These are phyloP conservation scores for Astrothelium macrocarpum DNA, from an alignment of 495 filamentous ascomycete genomes.

Conservation along the genomic window DNA sequence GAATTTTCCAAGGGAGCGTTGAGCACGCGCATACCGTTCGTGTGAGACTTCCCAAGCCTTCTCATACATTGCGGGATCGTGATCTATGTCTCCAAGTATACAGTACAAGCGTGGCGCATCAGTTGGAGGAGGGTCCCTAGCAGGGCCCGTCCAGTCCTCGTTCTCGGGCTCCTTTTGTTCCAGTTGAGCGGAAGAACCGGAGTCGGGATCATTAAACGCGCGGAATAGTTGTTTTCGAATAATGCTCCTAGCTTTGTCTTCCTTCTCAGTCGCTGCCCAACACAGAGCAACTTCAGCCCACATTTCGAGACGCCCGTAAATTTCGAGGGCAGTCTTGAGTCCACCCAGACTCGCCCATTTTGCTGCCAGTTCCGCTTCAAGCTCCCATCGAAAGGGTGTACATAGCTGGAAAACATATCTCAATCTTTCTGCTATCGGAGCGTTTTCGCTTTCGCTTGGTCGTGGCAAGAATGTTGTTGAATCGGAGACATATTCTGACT, in stretches of 20 bases:
- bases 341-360: conserved; percentile 83
- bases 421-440: conserved; percentile 63
- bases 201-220: conserved; percentile 34
- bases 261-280: conserved; percentile 67
- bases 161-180: conserved; percentile 43
- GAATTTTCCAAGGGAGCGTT: conserved; percentile 73
- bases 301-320: conserved; percentile 88
- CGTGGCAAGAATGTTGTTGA: conserved; percentile 74
- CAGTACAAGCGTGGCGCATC: conserved; percentile 86
- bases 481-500: conserved; percentile 17
- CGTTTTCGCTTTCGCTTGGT: conserved; percentile 65
- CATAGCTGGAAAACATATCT: conserved; percentile 72
- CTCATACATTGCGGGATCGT: conserved; percentile 62
- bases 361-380: conserved; percentile 86
- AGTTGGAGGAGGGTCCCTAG: conserved; percentile 57
- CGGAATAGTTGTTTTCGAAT: conserved; percentile 70
- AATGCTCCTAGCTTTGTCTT: conserved; percentile 69
- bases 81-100: conserved; percentile 84
- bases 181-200: conserved; percentile 24
- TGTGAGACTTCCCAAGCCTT: conserved; percentile 83
- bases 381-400: conserved; percentile 81
- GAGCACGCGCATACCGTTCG: conserved; percentile 71
- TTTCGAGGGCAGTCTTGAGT: conserved; percentile 81
- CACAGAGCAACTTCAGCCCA: conserved; percentile 95
- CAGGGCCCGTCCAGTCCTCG: conserved; percentile 40